phyloP scores from a whole-genome alignment of 169 alveolate genomes.

The Babesia divergens region DNA sequence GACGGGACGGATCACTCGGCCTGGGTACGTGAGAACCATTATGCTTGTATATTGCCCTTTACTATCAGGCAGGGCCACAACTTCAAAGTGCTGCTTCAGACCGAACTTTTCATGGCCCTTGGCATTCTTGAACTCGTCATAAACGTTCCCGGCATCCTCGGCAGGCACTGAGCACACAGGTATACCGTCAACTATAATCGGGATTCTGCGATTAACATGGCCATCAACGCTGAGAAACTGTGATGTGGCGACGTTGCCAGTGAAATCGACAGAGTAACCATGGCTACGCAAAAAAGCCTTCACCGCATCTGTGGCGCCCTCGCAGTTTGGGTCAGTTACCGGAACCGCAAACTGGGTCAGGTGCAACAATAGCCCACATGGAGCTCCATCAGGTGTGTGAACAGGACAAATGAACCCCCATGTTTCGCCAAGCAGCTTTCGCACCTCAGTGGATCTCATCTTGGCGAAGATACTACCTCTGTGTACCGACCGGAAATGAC shows the following conservation, averaged over 20 bases:
- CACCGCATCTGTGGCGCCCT: constrained; percentile 39
- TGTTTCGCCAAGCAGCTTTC: constrained; percentile 98
- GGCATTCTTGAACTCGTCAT: constrained; percentile 29
- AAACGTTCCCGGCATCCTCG: constrained; percentile 32
- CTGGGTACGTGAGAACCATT: constrained; percentile 91
- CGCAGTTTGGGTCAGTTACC: constrained; percentile 50
- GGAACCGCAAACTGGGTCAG: constrained; percentile 80
- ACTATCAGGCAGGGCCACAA: constrained; percentile 44
- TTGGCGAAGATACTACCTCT: constrained; percentile 98
- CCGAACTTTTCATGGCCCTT: constrained; percentile 51
- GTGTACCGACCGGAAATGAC: constrained; percentile 98
- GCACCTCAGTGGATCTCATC: constrained; percentile 92
- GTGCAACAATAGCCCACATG: constrained; percentile 98
- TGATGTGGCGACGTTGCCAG: constrained; percentile 7
- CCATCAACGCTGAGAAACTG: not conserved
- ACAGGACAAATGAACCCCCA: constrained; percentile 99
- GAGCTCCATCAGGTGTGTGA: constrained; percentile 99
- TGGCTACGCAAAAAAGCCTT: constrained; percentile 23
- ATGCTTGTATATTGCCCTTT: constrained; percentile 63
- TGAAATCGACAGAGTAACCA: constrained; percentile 45
- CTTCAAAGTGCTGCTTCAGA: constrained; percentile 45
- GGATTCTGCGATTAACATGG: constrained; percentile 3
- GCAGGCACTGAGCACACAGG: constrained; percentile 42
- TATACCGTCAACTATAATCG: constrained; percentile 61
- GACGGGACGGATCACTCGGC: constrained; percentile 97